Evolutionary conservation across 202 grass and related monocot genomes (phyloP), one percentile per base, ranked within the genome.

Genomic region (Cymbopogon flexuosus): DNA sequence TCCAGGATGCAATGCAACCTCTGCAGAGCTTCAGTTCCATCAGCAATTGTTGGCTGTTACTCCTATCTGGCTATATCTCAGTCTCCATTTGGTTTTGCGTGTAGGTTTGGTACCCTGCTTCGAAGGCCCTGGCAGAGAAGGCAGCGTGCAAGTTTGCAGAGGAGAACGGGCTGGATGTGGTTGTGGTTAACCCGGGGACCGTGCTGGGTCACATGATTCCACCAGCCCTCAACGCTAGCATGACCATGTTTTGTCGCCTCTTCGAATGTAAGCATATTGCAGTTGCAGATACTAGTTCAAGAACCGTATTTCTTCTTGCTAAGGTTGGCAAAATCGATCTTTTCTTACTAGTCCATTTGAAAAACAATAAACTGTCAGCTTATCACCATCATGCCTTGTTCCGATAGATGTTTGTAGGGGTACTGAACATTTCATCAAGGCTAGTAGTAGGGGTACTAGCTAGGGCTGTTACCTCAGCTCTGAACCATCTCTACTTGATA

Each of bases 31-130:
- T 19, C 42, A 45, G 42, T 45, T 45, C 35, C 12, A 27, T 62
- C n/a, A 29, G 29, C 18, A 24, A 60, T 43, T 72, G 45, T 18
- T 65, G 58, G 14, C 27, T 59, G 56, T 29, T 73, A 3, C 34
- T 35, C 34, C 34, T 3, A 35, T 35, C 34, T 35, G 34, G 34
- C 34, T 35, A 11, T 3, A 12, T 56, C 31, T 61, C 23, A 45
- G n/a, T 0, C 8, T 10, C 10, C 45, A 5, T 79, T 14, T 67
- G 65, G 30, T 33, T 33, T 27, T 89, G 54, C 57, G 34, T 68
- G 39, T 71, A 95, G 96, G 62, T 99, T 36, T 96, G 96, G 96
- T 99, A 99, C 88, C 87, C 96, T 62, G 83, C 68, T 62, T 99
- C 92, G 0, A 96, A 99, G 81, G 71, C 96, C 13, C 30, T 96